A percentile compares a stretch with the other conserved stretches of the same genome.
Conservation (phyloP, 1,284 basidiomycete species). For the Agroathelia rolfsii region DNA sequence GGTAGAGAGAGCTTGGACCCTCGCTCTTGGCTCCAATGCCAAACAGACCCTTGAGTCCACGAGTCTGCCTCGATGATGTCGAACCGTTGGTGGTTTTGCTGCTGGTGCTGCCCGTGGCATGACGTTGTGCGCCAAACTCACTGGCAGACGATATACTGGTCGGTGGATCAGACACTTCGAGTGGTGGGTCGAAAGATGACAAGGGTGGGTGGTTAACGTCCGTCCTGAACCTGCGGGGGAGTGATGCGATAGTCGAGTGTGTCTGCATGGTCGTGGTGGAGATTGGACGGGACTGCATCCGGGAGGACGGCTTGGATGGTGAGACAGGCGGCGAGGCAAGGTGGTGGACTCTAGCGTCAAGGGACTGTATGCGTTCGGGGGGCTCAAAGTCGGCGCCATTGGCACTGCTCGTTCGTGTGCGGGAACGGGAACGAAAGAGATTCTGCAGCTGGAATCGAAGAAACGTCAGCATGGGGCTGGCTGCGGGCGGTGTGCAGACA, state of each 20-base stretch:
- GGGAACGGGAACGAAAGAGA: slow-evolving; percentile 44
- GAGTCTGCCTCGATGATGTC: slow-evolving; percentile 3
- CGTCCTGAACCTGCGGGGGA: slow-evolving; percentile 29
- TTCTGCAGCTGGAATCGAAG: slow-evolving; percentile 32
- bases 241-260: slow-evolving; percentile 45
- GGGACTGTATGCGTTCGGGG: slow-evolving; percentile 9
- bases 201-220: neutral
- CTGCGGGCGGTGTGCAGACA: no score
- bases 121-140: no score
- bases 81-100: no score
- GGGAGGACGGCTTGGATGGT: slow-evolving; percentile 36
- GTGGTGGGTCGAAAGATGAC: slow-evolving; percentile 5
- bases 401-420: slow-evolving; percentile 33
- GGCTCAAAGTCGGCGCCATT: slow-evolving; percentile 19
- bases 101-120: no score
- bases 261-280: slow-evolving; percentile 54
- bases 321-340: slow-evolving; percentile 12
- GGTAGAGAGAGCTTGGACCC: no score
- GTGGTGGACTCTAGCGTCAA: slow-evolving; percentile 15
- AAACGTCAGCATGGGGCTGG: slow-evolving; percentile 9
- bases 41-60: no score
- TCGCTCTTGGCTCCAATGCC: no score
- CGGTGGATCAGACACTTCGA: neutral
- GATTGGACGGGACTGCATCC: slow-evolving; percentile 49
- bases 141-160: no score